These are phyloP conservation scores for Hypomontagnella submonticulosa DNA, from an alignment of 495 filamentous ascomycete genomes.

Conservation along the genomic window DNA sequence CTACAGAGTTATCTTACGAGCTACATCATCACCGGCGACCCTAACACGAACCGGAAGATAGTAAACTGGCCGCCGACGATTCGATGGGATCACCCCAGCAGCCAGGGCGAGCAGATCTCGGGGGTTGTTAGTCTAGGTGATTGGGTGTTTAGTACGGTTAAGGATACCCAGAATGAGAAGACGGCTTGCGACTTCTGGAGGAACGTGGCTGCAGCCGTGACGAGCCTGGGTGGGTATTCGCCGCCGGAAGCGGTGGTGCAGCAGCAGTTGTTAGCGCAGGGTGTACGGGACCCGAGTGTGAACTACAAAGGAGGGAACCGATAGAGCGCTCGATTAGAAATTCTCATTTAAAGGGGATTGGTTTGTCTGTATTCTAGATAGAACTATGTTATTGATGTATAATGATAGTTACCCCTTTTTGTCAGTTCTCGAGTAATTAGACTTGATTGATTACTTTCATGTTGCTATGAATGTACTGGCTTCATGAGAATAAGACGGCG, in stretches of 20 bases:
- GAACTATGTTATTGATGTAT: too few species aligned
- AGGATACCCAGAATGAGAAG: conserved; percentile 49
- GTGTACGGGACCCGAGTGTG: conserved; percentile 23
- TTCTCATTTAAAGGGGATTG: too few species aligned
- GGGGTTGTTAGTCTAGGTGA: conserved; percentile 52
- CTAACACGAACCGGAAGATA: conserved; percentile 49
- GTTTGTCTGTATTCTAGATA: too few species aligned
- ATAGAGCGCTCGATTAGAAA: too few species aligned
- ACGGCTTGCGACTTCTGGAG: conserved; percentile 54
- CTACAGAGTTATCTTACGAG: conserved; percentile 56
- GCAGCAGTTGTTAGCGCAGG: conserved; percentile 24
- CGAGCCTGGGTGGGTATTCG: conserved; percentile 52
- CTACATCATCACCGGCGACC: conserved; percentile 52
- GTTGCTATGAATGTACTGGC: too few species aligned
- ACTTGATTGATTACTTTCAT: too few species aligned
- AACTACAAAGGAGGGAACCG: conserved; percentile 43
- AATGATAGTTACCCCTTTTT: too few species aligned
- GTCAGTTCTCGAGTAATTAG: too few species aligned
- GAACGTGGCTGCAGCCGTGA: conserved; percentile 49
- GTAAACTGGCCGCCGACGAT: conserved; percentile 52
- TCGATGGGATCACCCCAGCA: conserved; percentile 48
- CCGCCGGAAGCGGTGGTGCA: conserved; percentile 44
- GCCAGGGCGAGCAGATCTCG: conserved; percentile 37
- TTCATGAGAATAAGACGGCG: too few species aligned
- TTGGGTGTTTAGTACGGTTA: conserved; percentile 48